Conservation (phyloP, 768 basidiomycete genomes). For the Auriscalpium vulgare region DNA sequence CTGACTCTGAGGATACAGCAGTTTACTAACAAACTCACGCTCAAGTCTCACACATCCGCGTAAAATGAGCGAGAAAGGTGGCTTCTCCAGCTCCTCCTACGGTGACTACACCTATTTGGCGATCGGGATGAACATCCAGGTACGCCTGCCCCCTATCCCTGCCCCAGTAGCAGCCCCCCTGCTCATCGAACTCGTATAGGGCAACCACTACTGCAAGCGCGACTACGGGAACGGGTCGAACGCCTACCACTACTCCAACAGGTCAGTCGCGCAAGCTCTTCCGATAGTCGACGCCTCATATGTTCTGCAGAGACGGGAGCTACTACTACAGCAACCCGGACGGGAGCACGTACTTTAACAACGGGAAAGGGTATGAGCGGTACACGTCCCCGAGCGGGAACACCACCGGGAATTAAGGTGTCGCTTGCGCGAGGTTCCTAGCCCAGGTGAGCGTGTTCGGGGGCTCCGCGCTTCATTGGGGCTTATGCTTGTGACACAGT, state of each 20-base stretch:
- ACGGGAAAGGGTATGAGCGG: background rate
- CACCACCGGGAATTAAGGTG: background rate
- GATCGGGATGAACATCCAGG: background rate
- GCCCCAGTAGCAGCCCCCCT: no score
- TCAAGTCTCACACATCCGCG: no score
- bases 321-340: conserved; percentile 2
- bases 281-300: background rate
- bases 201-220: no score
- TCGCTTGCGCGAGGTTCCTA: no score
- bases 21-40: no score
- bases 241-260: background rate
- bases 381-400: background rate
- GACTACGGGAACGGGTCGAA: background rate
- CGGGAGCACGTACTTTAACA: background rate
- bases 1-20: no score
- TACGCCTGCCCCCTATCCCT: background rate
- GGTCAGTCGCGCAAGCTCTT: background rate
- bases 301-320: conserved; percentile 1
- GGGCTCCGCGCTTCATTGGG: no score
- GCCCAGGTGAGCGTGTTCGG: no score
- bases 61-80: no score
- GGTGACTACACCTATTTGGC: background rate
- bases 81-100: background rate
- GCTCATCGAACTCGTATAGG: no score
- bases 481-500: no score